These are phyloP conservation scores for Epichloe gansuensis DNA, from an alignment of 2,329 filamentous ascomycete genomes.

Conservation along the genomic window DNA sequence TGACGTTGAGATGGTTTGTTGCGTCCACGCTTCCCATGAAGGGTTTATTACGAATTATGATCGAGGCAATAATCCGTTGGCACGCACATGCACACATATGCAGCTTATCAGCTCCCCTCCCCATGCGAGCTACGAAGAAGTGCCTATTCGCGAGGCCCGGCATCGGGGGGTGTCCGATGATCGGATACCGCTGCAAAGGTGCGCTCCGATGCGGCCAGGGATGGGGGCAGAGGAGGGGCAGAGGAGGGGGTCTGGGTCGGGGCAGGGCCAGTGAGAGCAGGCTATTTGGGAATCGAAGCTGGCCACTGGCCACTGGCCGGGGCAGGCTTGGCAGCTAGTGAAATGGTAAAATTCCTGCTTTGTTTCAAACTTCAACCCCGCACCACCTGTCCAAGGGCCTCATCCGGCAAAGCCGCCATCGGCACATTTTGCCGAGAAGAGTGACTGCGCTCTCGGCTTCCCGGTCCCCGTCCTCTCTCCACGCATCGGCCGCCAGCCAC, in stretches of 20 bases:
- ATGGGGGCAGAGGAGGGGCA: not conserved
- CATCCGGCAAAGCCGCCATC: too few relatives aligned
- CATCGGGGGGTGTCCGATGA: conserved; percentile 10
- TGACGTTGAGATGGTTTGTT: too few relatives aligned
- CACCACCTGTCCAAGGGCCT: too few relatives aligned
- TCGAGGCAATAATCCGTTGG: not conserved
- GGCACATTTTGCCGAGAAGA: too few relatives aligned
- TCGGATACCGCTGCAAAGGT: conserved; percentile 8
- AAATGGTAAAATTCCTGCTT: not conserved
- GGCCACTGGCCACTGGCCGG: not conserved
- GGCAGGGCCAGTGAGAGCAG: not conserved
- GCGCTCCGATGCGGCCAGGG: conserved; percentile 6
- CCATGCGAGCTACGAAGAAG: not conserved
- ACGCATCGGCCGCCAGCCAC: not conserved
- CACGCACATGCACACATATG: not conserved
- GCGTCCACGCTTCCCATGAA: not conserved
- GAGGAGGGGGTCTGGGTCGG: not conserved
- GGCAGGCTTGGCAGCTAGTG: not conserved
- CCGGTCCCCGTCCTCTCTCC: not conserved
- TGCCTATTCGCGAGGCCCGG: conserved; percentile 2
- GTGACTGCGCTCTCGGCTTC: not conserved
- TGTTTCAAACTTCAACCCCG: too few relatives aligned
- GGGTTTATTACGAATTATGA: not conserved
- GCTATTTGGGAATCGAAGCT: not conserved
- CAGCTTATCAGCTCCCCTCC: not conserved